Percentiles rank a stretch among this genome's conserved stretches.
phyloP scores from a whole-genome alignment of 345 rosid species.

The Ceriops tagal region DNA sequence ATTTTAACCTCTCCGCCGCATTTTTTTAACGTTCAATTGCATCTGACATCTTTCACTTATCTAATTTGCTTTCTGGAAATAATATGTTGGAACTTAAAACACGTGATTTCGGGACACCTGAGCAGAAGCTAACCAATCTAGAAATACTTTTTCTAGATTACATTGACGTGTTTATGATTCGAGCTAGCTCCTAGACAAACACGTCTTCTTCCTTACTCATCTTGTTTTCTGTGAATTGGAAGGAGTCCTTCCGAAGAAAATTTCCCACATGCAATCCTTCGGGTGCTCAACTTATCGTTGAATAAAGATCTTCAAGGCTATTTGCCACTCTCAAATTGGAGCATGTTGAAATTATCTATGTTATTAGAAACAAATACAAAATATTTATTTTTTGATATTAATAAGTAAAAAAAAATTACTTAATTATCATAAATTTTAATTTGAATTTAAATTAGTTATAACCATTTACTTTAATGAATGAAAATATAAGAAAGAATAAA shows the following conservation, averaged over 20 bases:
- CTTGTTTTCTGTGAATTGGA: neutral
- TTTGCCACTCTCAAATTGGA: slow-evolving; percentile 16
- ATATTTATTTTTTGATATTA: no score
- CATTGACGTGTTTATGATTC: slow-evolving; percentile 3
- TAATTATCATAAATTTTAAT: no score
- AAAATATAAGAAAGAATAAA: no score
- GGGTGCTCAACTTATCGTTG: neutral
- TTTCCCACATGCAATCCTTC: neutral
- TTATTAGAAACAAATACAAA: no score
- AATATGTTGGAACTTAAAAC: neutral
- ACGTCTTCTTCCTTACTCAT: slow-evolving; percentile 10
- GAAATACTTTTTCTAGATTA: neutral
- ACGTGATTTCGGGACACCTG: neutral
- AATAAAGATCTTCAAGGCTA: neutral
- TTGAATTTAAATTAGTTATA: no score
- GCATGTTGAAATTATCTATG: neutral
- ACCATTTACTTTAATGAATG: no score
- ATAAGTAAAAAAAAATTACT: no score
- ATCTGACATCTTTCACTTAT: slow-evolving; percentile 9
- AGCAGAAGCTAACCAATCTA: neutral
- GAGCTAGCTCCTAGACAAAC: neutral
- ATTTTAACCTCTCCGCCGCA: slow-evolving; percentile 20
- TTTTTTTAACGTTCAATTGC: slow-evolving; percentile 9
- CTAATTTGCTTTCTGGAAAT: slow-evolving; percentile 5
- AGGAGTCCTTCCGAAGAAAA: neutral